Evolutionary conservation across 495 filamentous ascomycete genomes (phyloP).

Genomic region (Chaetomidium leptoderma): DNA sequence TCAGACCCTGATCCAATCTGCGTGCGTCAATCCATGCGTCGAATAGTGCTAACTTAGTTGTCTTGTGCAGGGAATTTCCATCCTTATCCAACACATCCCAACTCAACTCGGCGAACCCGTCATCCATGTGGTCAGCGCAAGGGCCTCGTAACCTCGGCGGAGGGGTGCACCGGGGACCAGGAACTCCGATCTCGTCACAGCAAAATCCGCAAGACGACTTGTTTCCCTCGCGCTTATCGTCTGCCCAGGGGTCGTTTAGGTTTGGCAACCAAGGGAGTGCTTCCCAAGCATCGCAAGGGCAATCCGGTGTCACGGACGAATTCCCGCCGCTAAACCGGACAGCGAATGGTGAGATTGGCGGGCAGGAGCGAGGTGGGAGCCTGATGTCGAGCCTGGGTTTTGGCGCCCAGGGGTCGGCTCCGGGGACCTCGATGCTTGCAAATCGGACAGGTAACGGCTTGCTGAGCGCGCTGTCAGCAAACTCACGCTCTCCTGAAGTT

Average conservation of each 20-base stretch:
- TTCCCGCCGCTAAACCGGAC: constrained; percentile 78
- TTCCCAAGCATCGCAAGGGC: constrained; percentile 60
- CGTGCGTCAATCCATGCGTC: not conserved
- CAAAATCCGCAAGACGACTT: constrained; percentile 57
- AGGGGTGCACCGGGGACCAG: constrained; percentile 63
- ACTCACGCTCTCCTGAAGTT: constrained; percentile 38
- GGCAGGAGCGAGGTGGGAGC: constrained; percentile 59
- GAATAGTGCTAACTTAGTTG: constrained; percentile 8
- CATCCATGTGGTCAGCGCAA: constrained; percentile 59
- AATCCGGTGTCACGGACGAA: constrained; percentile 69
- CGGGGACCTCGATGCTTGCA: constrained; percentile 31
- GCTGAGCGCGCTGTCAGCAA: constrained; percentile 55
- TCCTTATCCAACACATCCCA: constrained; percentile 67
- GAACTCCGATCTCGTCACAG: constrained; percentile 50
- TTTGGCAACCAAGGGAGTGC: constrained; percentile 50
- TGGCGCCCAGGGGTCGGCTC: constrained; percentile 40
- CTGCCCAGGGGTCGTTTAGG: constrained; percentile 57
- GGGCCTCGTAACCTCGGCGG: constrained; percentile 45
- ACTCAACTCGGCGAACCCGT: constrained; percentile 47
- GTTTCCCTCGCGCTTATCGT: constrained; percentile 52
- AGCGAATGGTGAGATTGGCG: constrained; percentile 63
- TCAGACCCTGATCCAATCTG: not conserved
- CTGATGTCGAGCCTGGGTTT: constrained; percentile 65
- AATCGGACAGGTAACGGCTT: constrained; percentile 50
- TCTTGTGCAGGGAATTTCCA: constrained; percentile 67